Evolutionary conservation across 1,284 basidiomycete species (phyloP).

Genomic region (Macrocybe sp.): DNA sequence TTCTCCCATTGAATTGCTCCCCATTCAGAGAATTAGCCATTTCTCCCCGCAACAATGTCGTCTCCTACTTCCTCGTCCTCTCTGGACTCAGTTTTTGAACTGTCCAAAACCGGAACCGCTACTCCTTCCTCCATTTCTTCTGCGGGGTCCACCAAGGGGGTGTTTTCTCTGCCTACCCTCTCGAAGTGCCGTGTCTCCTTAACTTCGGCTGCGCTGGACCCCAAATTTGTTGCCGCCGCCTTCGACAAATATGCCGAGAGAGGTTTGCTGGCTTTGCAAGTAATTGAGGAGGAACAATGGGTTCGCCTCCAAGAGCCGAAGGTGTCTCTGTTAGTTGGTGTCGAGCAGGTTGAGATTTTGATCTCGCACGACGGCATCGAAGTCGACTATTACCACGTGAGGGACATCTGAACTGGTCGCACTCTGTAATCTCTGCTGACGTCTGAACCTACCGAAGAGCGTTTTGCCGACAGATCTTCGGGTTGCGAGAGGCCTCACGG

Average conservation of each 20-base stretch:
- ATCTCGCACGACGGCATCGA: neutral
- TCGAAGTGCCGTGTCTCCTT: slow-evolving; percentile 21
- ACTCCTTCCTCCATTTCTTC: slow-evolving; percentile 25
- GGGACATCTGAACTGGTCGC: too few relatives aligned
- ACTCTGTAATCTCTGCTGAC: too few relatives aligned
- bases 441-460: too few relatives aligned
- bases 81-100: slow-evolving; percentile 20
- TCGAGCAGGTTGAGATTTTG: slow-evolving; percentile 2
- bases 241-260: slow-evolving; percentile 25
- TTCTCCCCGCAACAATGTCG: slow-evolving; percentile 10
- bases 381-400: slow-evolving; percentile 4
- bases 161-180: slow-evolving; percentile 6
- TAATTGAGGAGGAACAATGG: slow-evolving; percentile 9
- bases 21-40: slow-evolving; percentile 1
- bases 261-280: slow-evolving; percentile 23
- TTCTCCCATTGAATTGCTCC: neutral
- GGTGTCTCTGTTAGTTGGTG: neutral
- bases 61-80: slow-evolving; percentile 23
- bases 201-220: slow-evolving; percentile 9
- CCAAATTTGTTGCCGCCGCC: slow-evolving; percentile 19
- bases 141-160: slow-evolving; percentile 7
- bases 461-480: slow-evolving; percentile 13
- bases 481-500: slow-evolving; percentile 23
- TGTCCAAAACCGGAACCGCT: slow-evolving; percentile 26
- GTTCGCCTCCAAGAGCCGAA: slow-evolving; percentile 3